Conservation (phyloP, 1,284 basidiomycete species). For the Pseudozyma sp. region DNA sequence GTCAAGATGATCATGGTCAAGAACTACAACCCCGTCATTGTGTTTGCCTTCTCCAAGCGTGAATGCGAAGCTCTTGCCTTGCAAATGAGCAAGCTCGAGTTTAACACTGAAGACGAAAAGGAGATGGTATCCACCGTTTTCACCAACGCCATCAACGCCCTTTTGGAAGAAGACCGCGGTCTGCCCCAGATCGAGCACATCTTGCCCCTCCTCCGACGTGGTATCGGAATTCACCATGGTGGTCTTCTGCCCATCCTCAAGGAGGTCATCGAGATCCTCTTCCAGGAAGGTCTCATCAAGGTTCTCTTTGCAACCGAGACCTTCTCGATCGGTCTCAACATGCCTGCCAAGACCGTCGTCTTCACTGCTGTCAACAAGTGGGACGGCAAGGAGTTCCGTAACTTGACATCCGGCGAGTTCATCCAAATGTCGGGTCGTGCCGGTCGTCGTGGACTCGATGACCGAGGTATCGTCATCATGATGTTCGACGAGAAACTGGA, state of each 20-base stretch:
- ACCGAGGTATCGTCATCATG: constrained; percentile 99
- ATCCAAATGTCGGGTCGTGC: constrained; percentile 95
- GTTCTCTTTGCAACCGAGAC: constrained; percentile 99
- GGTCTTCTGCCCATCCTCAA: constrained; percentile 97
- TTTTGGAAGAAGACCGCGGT: constrained; percentile 86
- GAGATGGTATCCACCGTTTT: constrained; percentile 89
- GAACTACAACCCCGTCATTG: constrained; percentile 97
- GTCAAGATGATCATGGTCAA: constrained; percentile 99
- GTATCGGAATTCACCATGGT: constrained; percentile 98
- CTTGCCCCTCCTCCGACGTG: constrained; percentile 90
- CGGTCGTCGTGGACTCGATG: constrained; percentile 94
- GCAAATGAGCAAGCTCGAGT: constrained; percentile 93
- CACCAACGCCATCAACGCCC: constrained; percentile 90
- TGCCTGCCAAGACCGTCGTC: constrained; percentile 99
- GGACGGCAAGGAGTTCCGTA: constrained; percentile 93
- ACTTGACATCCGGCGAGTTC: constrained; percentile 73
- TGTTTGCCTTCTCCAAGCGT: constrained; percentile 98
- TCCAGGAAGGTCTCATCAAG: constrained; percentile 99
- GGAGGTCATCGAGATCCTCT: constrained; percentile 98
- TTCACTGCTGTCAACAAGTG: constrained; percentile 96
- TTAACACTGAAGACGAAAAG: constrained; percentile 94
- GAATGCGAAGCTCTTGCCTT: constrained; percentile 95
- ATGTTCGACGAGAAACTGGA: constrained; percentile 99
- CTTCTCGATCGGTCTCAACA: constrained; percentile 98
- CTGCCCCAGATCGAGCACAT: constrained; percentile 95